phyloP scores from a whole-genome alignment of 2,329 filamentous ascomycete genomes.

The Podosphaera aphanis region DNA sequence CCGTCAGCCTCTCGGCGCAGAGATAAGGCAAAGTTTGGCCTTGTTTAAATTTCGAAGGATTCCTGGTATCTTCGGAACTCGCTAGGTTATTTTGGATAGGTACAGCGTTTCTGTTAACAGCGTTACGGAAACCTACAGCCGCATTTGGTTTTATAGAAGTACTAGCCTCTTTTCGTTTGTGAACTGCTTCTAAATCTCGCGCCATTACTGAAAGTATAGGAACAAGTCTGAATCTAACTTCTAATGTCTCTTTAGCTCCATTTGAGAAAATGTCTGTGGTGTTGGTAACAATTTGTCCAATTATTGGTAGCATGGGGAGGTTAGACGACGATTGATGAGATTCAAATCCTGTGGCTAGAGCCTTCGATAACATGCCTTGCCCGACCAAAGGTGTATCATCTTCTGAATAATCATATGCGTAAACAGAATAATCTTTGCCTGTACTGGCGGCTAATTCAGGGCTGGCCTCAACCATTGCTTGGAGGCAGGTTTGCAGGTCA shows the following conservation, averaged over 20 bases:
- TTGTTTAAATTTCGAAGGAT: too few relatives aligned
- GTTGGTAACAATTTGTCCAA: conserved; percentile 75
- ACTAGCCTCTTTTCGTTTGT: too few relatives aligned
- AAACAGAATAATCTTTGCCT: conserved; percentile 71
- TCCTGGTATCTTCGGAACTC: too few relatives aligned
- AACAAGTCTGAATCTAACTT: conserved; percentile 75
- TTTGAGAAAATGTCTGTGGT: conserved; percentile 63
- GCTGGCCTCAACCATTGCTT: conserved; percentile 55
- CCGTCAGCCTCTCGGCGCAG: conserved; percentile 1
- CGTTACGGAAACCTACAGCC: too few relatives aligned
- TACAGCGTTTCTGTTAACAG: too few relatives aligned
- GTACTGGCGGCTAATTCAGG: conserved; percentile 61
- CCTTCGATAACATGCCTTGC: conserved; percentile 82
- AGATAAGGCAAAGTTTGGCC: too few relatives aligned
- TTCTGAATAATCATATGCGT: conserved; percentile 91
- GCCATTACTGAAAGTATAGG: conserved; percentile 34
- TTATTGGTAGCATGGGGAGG: conserved; percentile 46
- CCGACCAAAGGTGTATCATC: conserved; percentile 80
- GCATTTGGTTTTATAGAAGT: too few relatives aligned
- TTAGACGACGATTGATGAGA: conserved; percentile 21
- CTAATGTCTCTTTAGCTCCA: conserved; percentile 65
- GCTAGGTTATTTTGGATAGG: too few relatives aligned
- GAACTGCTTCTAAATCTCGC: not conserved
- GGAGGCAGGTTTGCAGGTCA: conserved; percentile 66
- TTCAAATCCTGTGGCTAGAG: conserved; percentile 34